Evolutionary conservation across 306 rosid species (phyloP).

Genomic region (Pyrus betulifolia): DNA sequence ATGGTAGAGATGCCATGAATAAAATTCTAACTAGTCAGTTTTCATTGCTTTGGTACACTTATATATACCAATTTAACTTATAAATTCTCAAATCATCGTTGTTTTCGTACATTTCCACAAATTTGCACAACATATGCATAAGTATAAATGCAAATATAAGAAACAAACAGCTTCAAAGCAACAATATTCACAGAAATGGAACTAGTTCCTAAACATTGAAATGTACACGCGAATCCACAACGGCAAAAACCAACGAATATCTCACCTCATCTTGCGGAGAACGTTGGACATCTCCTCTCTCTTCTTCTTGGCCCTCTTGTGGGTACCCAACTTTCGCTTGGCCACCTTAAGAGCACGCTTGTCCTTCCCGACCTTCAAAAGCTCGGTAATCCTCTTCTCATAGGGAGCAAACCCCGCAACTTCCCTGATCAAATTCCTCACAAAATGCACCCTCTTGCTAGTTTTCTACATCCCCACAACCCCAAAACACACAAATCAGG

Average conservation of each 20-base stretch:
- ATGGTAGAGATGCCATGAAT: not conserved
- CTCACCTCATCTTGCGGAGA: conserved; percentile 72
- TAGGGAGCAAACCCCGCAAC: conserved; percentile 80
- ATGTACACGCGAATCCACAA: not conserved
- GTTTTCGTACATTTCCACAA: not conserved
- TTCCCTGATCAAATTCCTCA: conserved; percentile 56
- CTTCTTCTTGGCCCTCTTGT: conserved; percentile 78
- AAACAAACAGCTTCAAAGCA: not conserved
- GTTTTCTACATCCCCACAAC: conserved; percentile 45
- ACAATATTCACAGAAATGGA: not conserved
- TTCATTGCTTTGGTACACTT: not conserved
- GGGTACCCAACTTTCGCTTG: conserved; percentile 72
- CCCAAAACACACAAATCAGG: not conserved
- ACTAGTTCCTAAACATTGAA: not conserved
- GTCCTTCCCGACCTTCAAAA: conserved; percentile 70
- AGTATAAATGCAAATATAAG: too few relatives aligned
- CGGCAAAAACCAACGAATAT: not conserved
- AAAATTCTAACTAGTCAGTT: not conserved
- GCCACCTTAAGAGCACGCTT: conserved; percentile 74
- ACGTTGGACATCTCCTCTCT: conserved; percentile 71
- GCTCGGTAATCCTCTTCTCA: conserved; percentile 76
- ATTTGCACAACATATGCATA: not conserved
- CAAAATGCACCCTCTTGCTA: conserved; percentile 69
- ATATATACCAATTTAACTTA: not conserved
- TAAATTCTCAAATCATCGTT: not conserved